These are phyloP conservation scores for Lichtheimia corymbifera DNA, from an alignment of 371 early-diverging fungal genomes.

Conservation along the genomic window DNA sequence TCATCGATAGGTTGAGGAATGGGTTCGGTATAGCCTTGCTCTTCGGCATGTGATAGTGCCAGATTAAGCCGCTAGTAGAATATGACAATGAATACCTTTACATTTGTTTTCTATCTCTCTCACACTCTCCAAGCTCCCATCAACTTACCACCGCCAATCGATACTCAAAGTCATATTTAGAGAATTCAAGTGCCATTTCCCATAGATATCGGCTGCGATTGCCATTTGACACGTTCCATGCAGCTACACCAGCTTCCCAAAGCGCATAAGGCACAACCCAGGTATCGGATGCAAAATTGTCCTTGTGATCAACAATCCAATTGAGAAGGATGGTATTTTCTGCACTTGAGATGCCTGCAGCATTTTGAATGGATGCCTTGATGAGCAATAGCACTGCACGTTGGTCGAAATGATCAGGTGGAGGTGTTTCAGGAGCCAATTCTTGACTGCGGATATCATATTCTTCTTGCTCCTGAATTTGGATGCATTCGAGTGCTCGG, in stretches of 20 bases:
- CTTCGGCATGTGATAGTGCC: conserved; percentile 29
- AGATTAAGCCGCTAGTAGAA: conserved; percentile 31
- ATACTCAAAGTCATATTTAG: conserved; percentile 46
- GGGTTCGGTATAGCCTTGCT: conserved; percentile 27
- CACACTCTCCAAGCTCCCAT: background rate
- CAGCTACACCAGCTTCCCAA: conserved; percentile 51
- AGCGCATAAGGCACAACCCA: conserved; percentile 63
- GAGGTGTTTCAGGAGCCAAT: conserved; percentile 34
- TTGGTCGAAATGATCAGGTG: conserved; percentile 46
- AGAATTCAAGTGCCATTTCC: conserved; percentile 41
- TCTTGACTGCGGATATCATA: conserved; percentile 41
- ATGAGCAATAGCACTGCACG: conserved; percentile 36
- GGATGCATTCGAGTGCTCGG: conserved; percentile 30
- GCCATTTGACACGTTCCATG: conserved; percentile 30
- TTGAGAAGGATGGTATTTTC: conserved; percentile 37
- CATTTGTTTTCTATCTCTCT: background rate
- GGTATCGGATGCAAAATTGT: conserved; percentile 43
- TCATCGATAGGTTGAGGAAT: conserved; percentile 26
- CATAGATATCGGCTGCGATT: conserved; percentile 36
- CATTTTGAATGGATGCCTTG: conserved; percentile 40
- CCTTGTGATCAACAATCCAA: conserved; percentile 60
- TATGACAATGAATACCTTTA: background rate
- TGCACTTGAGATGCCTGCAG: conserved; percentile 20
- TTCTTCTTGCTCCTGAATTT: conserved; percentile 31
- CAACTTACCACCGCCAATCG: conserved; percentile 37